Evolutionary conservation across 495 filamentous ascomycete genomes (phyloP).

Genomic region (Tetracladium marchalianum): DNA sequence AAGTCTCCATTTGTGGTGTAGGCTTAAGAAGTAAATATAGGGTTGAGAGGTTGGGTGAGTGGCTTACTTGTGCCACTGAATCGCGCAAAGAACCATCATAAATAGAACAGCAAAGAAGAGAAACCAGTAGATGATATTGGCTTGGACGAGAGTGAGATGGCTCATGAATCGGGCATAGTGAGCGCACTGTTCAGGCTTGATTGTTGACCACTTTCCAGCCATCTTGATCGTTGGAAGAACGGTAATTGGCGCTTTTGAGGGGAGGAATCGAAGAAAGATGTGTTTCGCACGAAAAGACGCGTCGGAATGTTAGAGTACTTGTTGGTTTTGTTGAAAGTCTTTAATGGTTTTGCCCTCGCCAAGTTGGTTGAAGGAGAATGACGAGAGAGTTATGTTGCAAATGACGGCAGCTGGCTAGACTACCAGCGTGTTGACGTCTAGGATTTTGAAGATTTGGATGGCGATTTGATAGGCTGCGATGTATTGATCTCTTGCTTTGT

Average conservation of each 20-base stretch:
- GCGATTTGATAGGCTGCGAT: no score
- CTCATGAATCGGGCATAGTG: conserved; percentile 37
- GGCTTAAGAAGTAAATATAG: no score
- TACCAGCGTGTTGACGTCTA: no score
- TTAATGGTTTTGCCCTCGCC: no score
- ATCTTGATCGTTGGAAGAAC: not conserved
- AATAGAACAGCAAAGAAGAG: conserved; percentile 30
- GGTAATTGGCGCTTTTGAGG: not conserved
- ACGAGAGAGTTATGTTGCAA: no score
- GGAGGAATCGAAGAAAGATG: not conserved
- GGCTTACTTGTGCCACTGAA: conserved; percentile 29
- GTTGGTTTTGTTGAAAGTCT: not conserved
- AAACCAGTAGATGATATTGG: conserved; percentile 37
- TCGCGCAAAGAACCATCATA: conserved; percentile 30
- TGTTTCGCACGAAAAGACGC: not conserved
- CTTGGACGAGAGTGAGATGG: conserved; percentile 26
- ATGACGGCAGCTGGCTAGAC: no score
- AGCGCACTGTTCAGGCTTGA: conserved; percentile 17
- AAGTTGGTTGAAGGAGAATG: no score
- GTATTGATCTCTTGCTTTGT: no score
- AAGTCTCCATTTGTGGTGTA: no score
- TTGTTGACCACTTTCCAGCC: conserved; percentile 12
- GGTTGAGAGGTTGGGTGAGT: not conserved
- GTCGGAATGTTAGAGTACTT: not conserved
- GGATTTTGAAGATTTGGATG: no score